Percentiles rank a stretch among this genome's conserved stretches.
phyloP scores from a whole-genome alignment of 805 yeast genomes.

The Pichia eremophila region DNA sequence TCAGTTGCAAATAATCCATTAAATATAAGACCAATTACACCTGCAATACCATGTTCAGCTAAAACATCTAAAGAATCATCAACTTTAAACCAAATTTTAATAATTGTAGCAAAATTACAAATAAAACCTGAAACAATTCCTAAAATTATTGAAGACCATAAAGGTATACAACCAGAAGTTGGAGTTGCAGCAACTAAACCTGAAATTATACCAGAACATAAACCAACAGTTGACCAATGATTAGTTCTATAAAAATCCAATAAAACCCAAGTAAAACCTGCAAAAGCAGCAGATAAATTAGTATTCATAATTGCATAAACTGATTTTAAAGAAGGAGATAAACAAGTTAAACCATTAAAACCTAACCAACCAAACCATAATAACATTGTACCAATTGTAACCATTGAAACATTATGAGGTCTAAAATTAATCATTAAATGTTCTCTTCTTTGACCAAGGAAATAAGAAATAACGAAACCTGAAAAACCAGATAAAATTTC shows the following conservation, averaged over 20 bases:
- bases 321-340: constrained; percentile 73
- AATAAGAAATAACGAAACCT: constrained; percentile 78
- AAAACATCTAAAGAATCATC: constrained; percentile 92
- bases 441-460: constrained; percentile 67
- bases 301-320: constrained; percentile 89
- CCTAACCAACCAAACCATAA: constrained; percentile 96
- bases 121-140: constrained; percentile 74
- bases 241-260: constrained; percentile 81
- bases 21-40: constrained; percentile 81
- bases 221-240: constrained; percentile 91
- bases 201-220: constrained; percentile 91
- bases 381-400: constrained; percentile 77
- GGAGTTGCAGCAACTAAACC: constrained; percentile 98
- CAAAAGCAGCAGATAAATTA: constrained; percentile 80
- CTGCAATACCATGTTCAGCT: constrained; percentile 99
- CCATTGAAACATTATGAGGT: constrained; percentile 90
- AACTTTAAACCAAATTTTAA: constrained; percentile 70
- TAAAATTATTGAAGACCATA: constrained; percentile 82
- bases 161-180: constrained; percentile 79
- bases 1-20: constrained; percentile 82
- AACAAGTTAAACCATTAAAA: constrained; percentile 86
- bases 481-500: constrained; percentile 88
- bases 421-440: constrained; percentile 78
- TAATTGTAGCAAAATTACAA: constrained; percentile 84
- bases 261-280: constrained; percentile 86